Evolutionary conservation across 2,329 filamentous ascomycete genomes (phyloP).

Genomic region (Penicillium sp.): DNA sequence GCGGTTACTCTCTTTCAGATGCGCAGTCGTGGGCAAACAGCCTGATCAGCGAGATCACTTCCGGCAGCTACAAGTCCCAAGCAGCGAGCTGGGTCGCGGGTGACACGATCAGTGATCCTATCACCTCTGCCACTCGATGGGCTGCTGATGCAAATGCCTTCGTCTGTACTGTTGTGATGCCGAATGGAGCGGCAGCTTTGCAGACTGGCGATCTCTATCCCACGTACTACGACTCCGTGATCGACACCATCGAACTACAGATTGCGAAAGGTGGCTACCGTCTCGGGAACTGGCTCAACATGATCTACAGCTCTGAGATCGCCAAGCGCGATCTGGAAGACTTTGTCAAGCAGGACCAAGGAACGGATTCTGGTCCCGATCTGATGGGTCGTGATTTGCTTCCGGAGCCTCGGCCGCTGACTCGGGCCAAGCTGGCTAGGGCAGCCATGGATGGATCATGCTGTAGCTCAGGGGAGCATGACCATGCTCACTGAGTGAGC

Average conservation of each 20-base stretch:
- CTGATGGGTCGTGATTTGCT: slow-evolving; percentile 6
- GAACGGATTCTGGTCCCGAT: slow-evolving; percentile 1
- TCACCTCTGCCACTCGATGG: slow-evolving; percentile 61
- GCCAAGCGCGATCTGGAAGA: slow-evolving; percentile 13
- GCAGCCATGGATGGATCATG: slow-evolving; percentile 22
- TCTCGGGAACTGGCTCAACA: slow-evolving; percentile 54
- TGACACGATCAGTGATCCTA: slow-evolving; percentile 55
- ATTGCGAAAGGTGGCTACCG: slow-evolving; percentile 68
- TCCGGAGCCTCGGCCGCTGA: slow-evolving; percentile 10
- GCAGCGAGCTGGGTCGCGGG: slow-evolving; percentile 57
- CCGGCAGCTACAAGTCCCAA: slow-evolving; percentile 46
- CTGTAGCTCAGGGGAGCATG: slow-evolving; percentile 12
- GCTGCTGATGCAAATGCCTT: slow-evolving; percentile 64
- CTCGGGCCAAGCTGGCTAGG: slow-evolving; percentile 20
- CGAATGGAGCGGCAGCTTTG: slow-evolving; percentile 56
- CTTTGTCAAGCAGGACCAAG: not conserved
- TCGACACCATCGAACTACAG: slow-evolving; percentile 59
- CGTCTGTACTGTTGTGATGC: slow-evolving; percentile 65
- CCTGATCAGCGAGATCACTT: slow-evolving; percentile 21
- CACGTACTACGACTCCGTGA: slow-evolving; percentile 52
- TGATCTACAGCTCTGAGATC: slow-evolving; percentile 15
- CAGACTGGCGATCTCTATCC: slow-evolving; percentile 63
- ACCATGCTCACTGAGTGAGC: slow-evolving; percentile 2
- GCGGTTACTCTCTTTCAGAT: slow-evolving; percentile 46
- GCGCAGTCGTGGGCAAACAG: slow-evolving; percentile 24